Conservation (phyloP, 2,329 filamentous ascomycete species). For the Lojkania enalia region DNA sequence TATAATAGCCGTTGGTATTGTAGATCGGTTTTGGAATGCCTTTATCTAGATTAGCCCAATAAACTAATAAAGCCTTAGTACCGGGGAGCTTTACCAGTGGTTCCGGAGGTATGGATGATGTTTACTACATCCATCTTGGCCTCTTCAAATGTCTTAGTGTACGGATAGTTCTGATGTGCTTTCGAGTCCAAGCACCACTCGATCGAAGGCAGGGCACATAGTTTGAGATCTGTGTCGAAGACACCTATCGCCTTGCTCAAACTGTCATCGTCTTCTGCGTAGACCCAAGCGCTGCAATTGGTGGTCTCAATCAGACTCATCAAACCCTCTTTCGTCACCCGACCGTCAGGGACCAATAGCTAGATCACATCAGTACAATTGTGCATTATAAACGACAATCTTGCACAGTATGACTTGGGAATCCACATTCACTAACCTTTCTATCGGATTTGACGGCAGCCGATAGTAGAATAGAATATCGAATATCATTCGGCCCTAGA, state of each 20-base stretch:
- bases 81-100: conserved; percentile 14
- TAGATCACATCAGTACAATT: conserved; percentile 3
- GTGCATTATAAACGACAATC: not conserved
- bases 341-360: conserved; percentile 18
- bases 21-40: conserved; percentile 19
- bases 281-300: conserved; percentile 18
- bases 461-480: conserved; percentile 18
- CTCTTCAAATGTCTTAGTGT: conserved; percentile 20
- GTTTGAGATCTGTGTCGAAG: not conserved
- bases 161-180: conserved; percentile 10
- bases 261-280: conserved; percentile 13
- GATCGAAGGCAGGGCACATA: conserved; percentile 9
- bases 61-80: not conserved
- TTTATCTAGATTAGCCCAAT: not conserved
- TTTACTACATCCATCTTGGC: conserved; percentile 16
- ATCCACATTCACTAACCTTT: conserved; percentile 6
- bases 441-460: conserved; percentile 19
- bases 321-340: conserved; percentile 15
- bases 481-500: conserved; percentile 17
- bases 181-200: conserved; percentile 14
- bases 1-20: conserved; percentile 16
- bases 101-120: conserved; percentile 25
- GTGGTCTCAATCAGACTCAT: conserved; percentile 9
- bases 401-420: too few species aligned
- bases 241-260: conserved; percentile 2